Conservation (phyloP, 2,329 filamentous ascomycete species). For the Pochonia chlamydosporia region DNA sequence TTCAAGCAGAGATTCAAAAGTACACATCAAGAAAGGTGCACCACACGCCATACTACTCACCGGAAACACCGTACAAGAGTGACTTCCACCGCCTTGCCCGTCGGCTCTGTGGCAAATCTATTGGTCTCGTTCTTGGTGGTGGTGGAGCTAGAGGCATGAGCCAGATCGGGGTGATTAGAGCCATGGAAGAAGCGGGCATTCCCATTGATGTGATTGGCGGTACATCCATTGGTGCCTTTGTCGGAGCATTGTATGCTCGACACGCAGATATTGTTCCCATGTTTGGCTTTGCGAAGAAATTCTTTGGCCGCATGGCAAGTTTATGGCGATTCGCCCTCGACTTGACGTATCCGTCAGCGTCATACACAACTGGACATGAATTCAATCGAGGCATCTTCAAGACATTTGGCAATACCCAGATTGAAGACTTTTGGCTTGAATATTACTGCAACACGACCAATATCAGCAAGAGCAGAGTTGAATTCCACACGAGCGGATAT, state of each 20-base stretch:
- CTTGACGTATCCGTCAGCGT: slow-evolving; percentile 90
- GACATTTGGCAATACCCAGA: slow-evolving; percentile 92
- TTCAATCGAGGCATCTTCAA: slow-evolving; percentile 99
- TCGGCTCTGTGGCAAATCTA: slow-evolving; percentile 85
- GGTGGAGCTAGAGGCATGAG: slow-evolving; percentile 89
- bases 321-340: slow-evolving; percentile 98
- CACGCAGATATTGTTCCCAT: slow-evolving; percentile 96
- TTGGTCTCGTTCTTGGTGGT: slow-evolving; percentile 88
- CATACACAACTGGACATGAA: slow-evolving; percentile 96
- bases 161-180: slow-evolving; percentile 89
- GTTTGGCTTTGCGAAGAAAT: slow-evolving; percentile 95
- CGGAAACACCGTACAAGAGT: slow-evolving; percentile 89
- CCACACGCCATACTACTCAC: slow-evolving; percentile 81
- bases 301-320: slow-evolving; percentile 96
- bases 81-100: slow-evolving; percentile 93
- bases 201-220: slow-evolving; percentile 94
- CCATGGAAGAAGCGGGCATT: slow-evolving; percentile 92
- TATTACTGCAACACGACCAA: slow-evolving; percentile 99
- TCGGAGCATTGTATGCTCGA: slow-evolving; percentile 89
- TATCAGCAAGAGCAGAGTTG: slow-evolving; percentile 85
- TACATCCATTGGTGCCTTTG: slow-evolving; percentile 93
- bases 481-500: slow-evolving; percentile 94
- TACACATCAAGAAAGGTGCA: slow-evolving; percentile 92
- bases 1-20: slow-evolving; percentile 97
- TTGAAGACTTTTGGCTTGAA: slow-evolving; percentile 98